Evolutionary conservation across 306 rosid genomes (phyloP), one percentile per base, ranked within the genome.

Genomic region (Vigna hirtella): DNA sequence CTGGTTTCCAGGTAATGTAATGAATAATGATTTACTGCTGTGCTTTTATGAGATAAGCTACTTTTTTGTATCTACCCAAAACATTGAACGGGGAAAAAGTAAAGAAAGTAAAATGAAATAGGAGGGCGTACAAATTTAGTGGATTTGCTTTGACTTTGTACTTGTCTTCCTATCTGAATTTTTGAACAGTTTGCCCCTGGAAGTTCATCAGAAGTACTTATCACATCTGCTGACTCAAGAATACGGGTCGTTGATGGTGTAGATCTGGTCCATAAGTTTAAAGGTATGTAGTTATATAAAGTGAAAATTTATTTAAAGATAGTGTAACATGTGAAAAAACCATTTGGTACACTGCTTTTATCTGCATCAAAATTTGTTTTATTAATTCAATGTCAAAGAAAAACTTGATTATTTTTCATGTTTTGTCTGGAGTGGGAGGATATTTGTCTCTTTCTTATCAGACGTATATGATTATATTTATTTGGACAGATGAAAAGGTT

Each of bases 151-250:
- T 51, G 13, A 51, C 74, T 43, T 40, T 64, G 53, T 83, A 30
- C 53, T 51, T 43, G 42, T 78, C 58, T 73, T 61, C 58, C 72
- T 73, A 62, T 62, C 74, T 49, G 66, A 79, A 81, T 83, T 79
- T 40, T 72, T 85, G 68, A 79, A 87, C 97, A 96, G 99, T 96
- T 96, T 90, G 93, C 94, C 74, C 97, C 98, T 7, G 99, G 98
- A 83, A 96, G 97, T 86, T 91, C 96, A 51, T 86, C 98, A 45
- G 99, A 96, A 80, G 93, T 93, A 71, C 90, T 96, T 73, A 87
- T 96, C 80, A 90, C 99, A 17, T 93, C 98, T 67, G 97, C 99
- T 62, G 99, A 96, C 89, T 96, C 99, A 67, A 93, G 98, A 79
- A 80, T 96, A 72, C 91, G 99, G 85, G 90, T 93, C 66, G 97